A percentile compares a stretch with the other conserved stretches of the same genome.
phyloP scores from a whole-genome alignment of 106 monocot species.

The Vanilla planifolia region DNA sequence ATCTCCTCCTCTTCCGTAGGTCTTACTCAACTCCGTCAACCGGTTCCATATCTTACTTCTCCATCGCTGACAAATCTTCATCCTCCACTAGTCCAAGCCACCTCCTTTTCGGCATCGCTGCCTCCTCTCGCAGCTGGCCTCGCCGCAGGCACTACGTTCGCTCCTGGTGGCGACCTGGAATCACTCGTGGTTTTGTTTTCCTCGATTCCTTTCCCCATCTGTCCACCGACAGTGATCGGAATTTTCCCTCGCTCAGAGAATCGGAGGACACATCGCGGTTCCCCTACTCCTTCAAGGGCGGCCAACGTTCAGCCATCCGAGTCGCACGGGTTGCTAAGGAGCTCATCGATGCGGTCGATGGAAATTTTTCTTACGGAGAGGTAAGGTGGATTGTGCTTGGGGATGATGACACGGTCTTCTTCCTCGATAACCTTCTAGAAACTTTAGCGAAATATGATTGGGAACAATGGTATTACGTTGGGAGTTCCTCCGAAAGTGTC shows the following conservation, averaged over 20 bases:
- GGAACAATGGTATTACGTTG: slow-evolving; percentile 59
- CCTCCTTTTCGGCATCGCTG: slow-evolving; percentile 75
- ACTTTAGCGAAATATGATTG: slow-evolving; percentile 59
- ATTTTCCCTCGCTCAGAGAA: slow-evolving; percentile 16
- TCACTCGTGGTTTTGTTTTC: slow-evolving; percentile 38
- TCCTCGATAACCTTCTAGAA: slow-evolving; percentile 50
- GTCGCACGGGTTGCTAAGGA: slow-evolving; percentile 51
- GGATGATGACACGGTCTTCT: slow-evolving; percentile 90
- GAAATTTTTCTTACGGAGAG: slow-evolving; percentile 1
- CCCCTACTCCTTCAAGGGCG: slow-evolving; percentile 53
- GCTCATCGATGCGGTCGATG: slow-evolving; percentile 21
- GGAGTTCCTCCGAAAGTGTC: slow-evolving; percentile 56
- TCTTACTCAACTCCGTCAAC: slow-evolving; percentile 5
- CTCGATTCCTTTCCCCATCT: slow-evolving; percentile 28
- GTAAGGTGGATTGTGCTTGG: slow-evolving; percentile 79
- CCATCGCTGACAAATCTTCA: neutral
- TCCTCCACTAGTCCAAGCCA: slow-evolving; percentile 22
- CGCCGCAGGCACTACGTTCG: slow-evolving; percentile 40
- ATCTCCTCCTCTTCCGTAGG: slow-evolving; percentile 4
- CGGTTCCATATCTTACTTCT: neutral
- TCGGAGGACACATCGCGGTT: slow-evolving; percentile 45
- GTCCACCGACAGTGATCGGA: neutral
- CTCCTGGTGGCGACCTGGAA: slow-evolving; percentile 46
- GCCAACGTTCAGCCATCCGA: slow-evolving; percentile 54
- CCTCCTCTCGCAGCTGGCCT: slow-evolving; percentile 33